Conservation (phyloP, 129 eudicot genomes). For the Pseudognaphalium luteoalbum region DNA sequence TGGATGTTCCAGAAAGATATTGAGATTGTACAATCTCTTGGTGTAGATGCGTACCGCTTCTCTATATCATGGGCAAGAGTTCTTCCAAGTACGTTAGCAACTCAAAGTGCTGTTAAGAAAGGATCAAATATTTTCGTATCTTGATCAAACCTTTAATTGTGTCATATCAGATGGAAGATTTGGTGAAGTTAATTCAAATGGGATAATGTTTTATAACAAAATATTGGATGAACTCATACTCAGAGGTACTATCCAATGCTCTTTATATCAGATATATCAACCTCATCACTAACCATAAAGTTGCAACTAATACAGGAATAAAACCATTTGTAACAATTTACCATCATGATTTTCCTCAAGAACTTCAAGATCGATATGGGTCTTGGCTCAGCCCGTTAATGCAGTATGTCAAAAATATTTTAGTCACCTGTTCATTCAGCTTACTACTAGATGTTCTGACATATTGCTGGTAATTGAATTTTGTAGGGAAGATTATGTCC, state of each 20-base stretch:
- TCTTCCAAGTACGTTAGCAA: conserved; percentile 68
- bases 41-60: conserved; percentile 67
- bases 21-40: conserved; percentile 62
- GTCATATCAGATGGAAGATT: conserved; percentile 65
- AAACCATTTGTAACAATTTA: conserved; percentile 79
- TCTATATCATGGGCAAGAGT: conserved; percentile 83
- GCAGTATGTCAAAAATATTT: conserved; percentile 51
- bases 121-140: not conserved
- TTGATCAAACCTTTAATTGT: conserved; percentile 14
- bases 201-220: conserved; percentile 58
- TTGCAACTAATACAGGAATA: conserved; percentile 46
- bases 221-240: conserved; percentile 56
- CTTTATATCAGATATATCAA: not conserved
- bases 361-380: conserved; percentile 71
- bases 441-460: not conserved
- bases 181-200: conserved; percentile 62
- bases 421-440: not conserved
- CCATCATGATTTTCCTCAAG: conserved; percentile 78
- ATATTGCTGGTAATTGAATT: not conserved
- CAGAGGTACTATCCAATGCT: conserved; percentile 43
- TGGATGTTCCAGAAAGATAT: conserved; percentile 60
- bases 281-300: not conserved
- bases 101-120: not conserved
- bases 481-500: conserved; percentile 71
- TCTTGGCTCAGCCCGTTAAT: conserved; percentile 81